Evolutionary conservation across 2,329 filamentous ascomycete species (phyloP).

Genomic region (Cordyceps cateniannulata): DNA sequence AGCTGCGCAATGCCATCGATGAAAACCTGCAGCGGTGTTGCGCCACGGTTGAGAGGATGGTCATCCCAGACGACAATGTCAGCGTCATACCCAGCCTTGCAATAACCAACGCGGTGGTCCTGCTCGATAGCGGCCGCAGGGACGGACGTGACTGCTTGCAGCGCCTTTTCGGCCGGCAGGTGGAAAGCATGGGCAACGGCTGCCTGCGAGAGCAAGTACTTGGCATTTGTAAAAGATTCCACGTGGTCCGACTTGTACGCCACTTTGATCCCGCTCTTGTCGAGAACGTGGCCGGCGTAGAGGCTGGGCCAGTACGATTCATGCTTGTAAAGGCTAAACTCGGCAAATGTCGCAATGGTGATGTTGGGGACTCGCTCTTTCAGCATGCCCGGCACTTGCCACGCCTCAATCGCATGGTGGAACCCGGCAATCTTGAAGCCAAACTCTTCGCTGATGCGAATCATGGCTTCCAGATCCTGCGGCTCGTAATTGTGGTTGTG

Average conservation of each 20-base stretch:
- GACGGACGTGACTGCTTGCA: constrained; percentile 38
- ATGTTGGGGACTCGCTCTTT: constrained; percentile 33
- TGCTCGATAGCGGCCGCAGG: constrained; percentile 38
- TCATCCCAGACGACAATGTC: constrained; percentile 44
- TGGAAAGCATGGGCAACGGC: constrained; percentile 36
- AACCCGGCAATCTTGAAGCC: constrained; percentile 34
- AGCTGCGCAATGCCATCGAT: constrained; percentile 37
- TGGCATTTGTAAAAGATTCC: constrained; percentile 28
- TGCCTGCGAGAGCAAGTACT: constrained; percentile 36
- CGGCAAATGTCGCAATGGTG: constrained; percentile 37
- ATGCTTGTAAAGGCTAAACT: constrained; percentile 34
- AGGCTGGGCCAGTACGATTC: constrained; percentile 36
- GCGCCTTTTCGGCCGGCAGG: constrained; percentile 32
- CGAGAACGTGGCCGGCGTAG: constrained; percentile 32
- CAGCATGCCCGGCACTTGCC: constrained; percentile 34
- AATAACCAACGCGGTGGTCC: constrained; percentile 37
- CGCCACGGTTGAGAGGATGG: constrained; percentile 38
- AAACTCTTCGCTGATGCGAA: constrained; percentile 36
- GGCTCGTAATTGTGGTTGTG: constrained; percentile 40
- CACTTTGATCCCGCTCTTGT: constrained; percentile 32
- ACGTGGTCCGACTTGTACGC: constrained; percentile 39
- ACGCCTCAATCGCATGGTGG: constrained; percentile 34
- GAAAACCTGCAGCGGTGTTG: constrained; percentile 40
- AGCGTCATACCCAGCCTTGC: constrained; percentile 39
- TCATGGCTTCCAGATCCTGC: constrained; percentile 37